Conservation (phyloP, 1,284 basidiomycete species). For the Cystobasidiaceae sp. region DNA sequence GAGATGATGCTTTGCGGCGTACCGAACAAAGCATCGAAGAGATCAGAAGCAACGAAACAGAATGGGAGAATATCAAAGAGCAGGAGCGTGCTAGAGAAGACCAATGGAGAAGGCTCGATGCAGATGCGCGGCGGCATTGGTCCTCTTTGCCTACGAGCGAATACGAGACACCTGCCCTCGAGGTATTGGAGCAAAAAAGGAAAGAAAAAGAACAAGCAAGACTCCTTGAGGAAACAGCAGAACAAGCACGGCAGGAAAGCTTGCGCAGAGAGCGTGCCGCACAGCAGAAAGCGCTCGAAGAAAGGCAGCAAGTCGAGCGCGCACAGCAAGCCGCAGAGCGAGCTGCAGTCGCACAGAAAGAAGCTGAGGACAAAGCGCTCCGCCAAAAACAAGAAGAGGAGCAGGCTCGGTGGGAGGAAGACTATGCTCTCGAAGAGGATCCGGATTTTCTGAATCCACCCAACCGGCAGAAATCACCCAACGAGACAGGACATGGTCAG, state of each 20-base stretch:
- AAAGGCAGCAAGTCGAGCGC: no score
- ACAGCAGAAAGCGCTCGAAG: neutral
- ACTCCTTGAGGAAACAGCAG: neutral
- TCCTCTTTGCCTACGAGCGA: neutral
- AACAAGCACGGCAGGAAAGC: neutral
- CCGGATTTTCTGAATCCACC: neutral
- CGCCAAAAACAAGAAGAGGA: neutral
- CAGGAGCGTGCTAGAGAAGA: neutral
- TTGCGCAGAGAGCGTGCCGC: neutral
- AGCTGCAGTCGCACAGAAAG: no score
- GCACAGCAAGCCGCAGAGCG: no score
- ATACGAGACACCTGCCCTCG: neutral
- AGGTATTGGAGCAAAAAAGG: neutral
- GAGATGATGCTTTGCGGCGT: constrained; percentile 1
- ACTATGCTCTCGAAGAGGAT: constrained; percentile 8
- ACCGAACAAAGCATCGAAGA: neutral
- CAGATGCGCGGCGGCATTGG: neutral
- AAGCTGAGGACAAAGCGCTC: no score
- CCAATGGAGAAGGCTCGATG: neutral
- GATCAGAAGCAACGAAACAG: neutral
- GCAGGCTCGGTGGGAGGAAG: constrained; percentile 19
- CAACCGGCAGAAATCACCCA: no score
- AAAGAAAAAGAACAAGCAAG: neutral
- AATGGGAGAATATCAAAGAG: neutral
- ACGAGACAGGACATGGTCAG: no score